phyloP scores from a whole-genome alignment of 345 rosid species.

The Clausena lansium region DNA sequence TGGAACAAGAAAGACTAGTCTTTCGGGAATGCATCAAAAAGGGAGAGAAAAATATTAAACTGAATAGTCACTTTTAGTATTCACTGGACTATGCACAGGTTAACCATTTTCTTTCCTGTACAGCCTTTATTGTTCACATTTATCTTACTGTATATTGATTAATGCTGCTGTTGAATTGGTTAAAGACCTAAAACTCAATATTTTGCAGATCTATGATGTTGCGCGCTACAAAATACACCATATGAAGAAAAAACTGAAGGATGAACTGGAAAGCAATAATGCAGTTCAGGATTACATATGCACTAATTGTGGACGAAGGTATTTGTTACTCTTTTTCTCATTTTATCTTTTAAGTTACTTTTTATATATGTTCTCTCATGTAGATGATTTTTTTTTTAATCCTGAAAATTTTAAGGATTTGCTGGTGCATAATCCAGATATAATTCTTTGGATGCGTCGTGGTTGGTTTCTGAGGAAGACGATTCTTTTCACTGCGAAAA shows the following conservation, averaged over 20 bases:
- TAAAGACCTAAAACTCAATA: conserved; percentile 18
- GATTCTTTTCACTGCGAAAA: conserved; percentile 83
- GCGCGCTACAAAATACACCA: conserved; percentile 70
- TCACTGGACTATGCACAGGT: conserved; percentile 92
- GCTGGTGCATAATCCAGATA: conserved; percentile 48
- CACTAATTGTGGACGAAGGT: conserved; percentile 86
- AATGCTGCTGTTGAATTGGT: conserved; percentile 1
- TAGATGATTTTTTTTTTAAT: conserved; percentile 4
- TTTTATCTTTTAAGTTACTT: neutral
- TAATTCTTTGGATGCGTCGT: conserved; percentile 78
- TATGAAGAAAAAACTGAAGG: conserved; percentile 73
- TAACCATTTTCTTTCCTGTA: neutral
- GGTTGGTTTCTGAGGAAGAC: conserved; percentile 59
- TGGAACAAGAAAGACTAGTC: conserved; percentile 76
- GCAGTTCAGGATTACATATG: conserved; percentile 88
- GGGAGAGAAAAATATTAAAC: conserved; percentile 81
- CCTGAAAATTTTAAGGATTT: conserved; percentile 7
- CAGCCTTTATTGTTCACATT: neutral
- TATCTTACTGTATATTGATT: conserved; percentile 4
- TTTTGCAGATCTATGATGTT: conserved; percentile 72
- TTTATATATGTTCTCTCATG: neutral
- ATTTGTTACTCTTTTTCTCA: conserved; percentile 11
- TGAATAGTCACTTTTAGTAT: conserved; percentile 83
- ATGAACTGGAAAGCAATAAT: conserved; percentile 81
- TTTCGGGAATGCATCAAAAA: conserved; percentile 80